Percentiles rank a stretch among this genome's conserved stretches.
These are phyloP conservation scores for Chenopodium berlandieri DNA, from an alignment of 148 eudicot species.

Conservation along the genomic window DNA sequence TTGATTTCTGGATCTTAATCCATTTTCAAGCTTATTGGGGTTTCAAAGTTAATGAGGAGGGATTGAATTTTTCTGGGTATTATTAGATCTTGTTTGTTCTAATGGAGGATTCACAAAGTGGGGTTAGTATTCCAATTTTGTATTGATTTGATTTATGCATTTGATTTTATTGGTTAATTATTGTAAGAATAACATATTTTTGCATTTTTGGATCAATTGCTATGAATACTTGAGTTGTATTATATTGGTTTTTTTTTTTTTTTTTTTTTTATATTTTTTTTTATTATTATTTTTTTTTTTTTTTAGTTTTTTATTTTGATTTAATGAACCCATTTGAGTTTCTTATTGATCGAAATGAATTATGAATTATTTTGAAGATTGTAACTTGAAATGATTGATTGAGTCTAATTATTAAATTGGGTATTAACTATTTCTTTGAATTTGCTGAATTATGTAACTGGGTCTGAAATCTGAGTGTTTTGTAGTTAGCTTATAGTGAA, in stretches of 20 bases:
- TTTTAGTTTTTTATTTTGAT: not conserved
- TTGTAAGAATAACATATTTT: not conserved
- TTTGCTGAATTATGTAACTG: not conserved
- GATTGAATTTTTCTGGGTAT: constrained; percentile 16
- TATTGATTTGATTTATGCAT: not conserved
- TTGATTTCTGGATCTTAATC: constrained; percentile 6
- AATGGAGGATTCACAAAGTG: constrained; percentile 26
- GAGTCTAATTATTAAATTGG: not conserved
- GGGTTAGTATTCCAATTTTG: constrained; percentile 19
- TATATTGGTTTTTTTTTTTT: too few species aligned
- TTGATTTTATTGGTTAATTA: not conserved
- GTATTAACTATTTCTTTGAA: not conserved
- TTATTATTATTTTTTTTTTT: too few species aligned
- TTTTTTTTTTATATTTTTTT: too few species aligned
- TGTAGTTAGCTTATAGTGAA: not conserved
- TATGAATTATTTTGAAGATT: not conserved
- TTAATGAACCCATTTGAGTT: not conserved
- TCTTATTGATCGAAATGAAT: not conserved
- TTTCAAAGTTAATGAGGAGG: constrained; percentile 1
- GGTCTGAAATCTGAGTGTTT: constrained; percentile 12
- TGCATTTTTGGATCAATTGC: not conserved
- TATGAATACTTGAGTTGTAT: not conserved
- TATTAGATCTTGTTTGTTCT: constrained; percentile 13
- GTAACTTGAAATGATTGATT: not conserved
- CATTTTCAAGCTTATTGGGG: not conserved